Evolutionary conservation across 1,139 yeast species (phyloP).

Genomic region (Yamadazyma taylorii): DNA sequence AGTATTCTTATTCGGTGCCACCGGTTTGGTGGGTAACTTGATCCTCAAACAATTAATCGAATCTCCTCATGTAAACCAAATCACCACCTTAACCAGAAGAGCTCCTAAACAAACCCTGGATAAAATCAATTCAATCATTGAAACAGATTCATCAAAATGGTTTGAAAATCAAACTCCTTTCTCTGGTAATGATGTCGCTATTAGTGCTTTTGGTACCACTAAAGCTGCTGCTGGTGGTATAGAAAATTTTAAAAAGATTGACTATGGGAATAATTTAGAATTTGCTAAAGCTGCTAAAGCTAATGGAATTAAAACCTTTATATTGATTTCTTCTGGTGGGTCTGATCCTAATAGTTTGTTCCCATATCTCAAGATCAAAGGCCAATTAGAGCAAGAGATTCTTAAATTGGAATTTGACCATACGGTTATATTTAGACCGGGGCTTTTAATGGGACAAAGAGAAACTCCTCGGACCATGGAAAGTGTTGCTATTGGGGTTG

Average conservation of each 20-base stretch:
- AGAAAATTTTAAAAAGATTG: constrained; percentile 64
- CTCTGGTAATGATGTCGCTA: constrained; percentile 14
- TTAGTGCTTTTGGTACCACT: constrained; percentile 69
- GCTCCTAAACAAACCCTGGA: constrained; percentile 18
- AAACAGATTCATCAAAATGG: constrained; percentile 46
- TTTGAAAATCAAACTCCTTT: constrained; percentile 12
- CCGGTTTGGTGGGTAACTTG: constrained; percentile 59
- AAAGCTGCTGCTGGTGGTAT: constrained; percentile 55
- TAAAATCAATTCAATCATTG: constrained; percentile 32
- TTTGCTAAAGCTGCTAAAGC: constrained; percentile 71
- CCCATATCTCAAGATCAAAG: constrained; percentile 61
- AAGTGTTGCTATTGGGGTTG: constrained; percentile 13
- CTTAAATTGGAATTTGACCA: constrained; percentile 59
- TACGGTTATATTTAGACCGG: constrained; percentile 72
- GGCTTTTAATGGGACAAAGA: constrained; percentile 62
- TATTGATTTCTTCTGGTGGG: constrained; percentile 61
- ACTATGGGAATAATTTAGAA: constrained; percentile 63
- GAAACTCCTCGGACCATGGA: constrained; percentile 25
- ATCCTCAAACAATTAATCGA: constrained; percentile 40
- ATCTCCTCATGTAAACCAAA: constrained; percentile 28
- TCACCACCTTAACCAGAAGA: constrained; percentile 50
- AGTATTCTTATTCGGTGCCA: constrained; percentile 52
- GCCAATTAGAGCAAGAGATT: constrained; percentile 62
- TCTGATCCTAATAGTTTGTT: constrained; percentile 56
- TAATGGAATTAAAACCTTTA: constrained; percentile 61